Evolutionary conservation across 495 filamentous ascomycete species (phyloP).

Genomic region (Neurospora sp.): DNA sequence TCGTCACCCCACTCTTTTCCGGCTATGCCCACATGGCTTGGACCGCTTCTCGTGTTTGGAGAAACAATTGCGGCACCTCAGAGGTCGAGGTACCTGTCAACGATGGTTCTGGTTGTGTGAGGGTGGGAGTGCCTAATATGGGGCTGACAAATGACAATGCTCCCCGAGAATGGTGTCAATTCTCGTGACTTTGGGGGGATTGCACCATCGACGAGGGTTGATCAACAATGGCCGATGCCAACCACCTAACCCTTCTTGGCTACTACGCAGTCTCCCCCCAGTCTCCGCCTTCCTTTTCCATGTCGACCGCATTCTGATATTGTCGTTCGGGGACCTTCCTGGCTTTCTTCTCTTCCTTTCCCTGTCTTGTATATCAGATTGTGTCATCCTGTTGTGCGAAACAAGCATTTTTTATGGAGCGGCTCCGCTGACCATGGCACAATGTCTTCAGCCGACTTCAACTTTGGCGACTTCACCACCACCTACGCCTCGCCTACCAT

Average conservation of each 20-base stretch:
- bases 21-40: conserved; percentile 9
- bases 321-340: not conserved
- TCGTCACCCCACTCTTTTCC: conserved; percentile 9
- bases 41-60: not conserved
- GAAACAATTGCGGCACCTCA: not conserved
- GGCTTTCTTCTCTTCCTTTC: not conserved
- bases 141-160: conserved; percentile 28
- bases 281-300: conserved; percentile 20
- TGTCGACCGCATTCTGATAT: conserved; percentile 6
- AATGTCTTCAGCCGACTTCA: conserved; percentile 43
- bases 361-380: conserved; percentile 9
- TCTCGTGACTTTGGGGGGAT: conserved; percentile 27
- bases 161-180: conserved; percentile 29
- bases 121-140: conserved; percentile 11
- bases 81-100: conserved; percentile 12
- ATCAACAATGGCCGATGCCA: conserved; percentile 17
- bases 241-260: conserved; percentile 3
- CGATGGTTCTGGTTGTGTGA: conserved; percentile 6
- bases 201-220: conserved; percentile 27
- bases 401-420: not conserved
- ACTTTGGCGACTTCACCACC: conserved; percentile 36
- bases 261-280: conserved; percentile 15
- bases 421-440: conserved; percentile 28
- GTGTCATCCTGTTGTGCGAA: conserved; percentile 17
- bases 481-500: conserved; percentile 38